A percentile compares a stretch with the other conserved stretches of the same genome.
Conservation (phyloP, 2,329 filamentous ascomycete genomes). For the Thermoascus crustaceus region DNA sequence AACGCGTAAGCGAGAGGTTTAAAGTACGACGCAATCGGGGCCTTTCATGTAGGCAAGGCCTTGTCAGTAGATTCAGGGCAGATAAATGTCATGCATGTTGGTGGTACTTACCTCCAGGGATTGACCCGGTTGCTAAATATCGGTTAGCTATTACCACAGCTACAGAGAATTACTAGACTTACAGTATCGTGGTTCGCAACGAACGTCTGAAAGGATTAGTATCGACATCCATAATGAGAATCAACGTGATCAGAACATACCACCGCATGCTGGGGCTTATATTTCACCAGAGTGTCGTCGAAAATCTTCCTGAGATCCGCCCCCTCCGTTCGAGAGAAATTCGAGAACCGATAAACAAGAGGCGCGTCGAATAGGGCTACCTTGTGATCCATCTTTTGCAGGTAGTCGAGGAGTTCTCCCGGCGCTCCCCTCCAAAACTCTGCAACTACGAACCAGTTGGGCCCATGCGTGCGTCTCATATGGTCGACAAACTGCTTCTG, state of each 20-base stretch:
- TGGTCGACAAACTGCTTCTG: conserved; percentile 55
- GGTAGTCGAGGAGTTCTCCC: conserved; percentile 48
- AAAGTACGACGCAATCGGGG: conserved; percentile 57
- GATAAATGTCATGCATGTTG: not conserved
- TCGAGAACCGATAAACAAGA: conserved; percentile 59
- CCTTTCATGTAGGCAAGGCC: conserved; percentile 22
- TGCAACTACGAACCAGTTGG: conserved; percentile 57
- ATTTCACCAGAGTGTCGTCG: conserved; percentile 50
- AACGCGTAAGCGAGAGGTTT: conserved; percentile 64
- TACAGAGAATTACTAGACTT: conserved; percentile 3
- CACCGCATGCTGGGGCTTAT: conserved; percentile 49
- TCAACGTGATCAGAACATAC: conserved; percentile 30
- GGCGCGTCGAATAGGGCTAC: conserved; percentile 60
- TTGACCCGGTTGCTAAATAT: conserved; percentile 51
- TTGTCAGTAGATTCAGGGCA: not conserved
- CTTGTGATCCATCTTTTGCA: conserved; percentile 50
- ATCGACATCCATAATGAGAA: not conserved
- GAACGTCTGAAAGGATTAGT: conserved; percentile 13
- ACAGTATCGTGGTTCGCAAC: conserved; percentile 21
- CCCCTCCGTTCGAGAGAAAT: conserved; percentile 47
- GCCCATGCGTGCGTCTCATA: conserved; percentile 44
- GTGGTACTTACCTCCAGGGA: conserved; percentile 43
- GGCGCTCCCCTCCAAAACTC: conserved; percentile 61
- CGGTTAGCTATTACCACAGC: not conserved
- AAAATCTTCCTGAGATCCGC: conserved; percentile 59